A percentile compares a stretch with the other conserved stretches of the same genome.
Evolutionary conservation across 1,284 basidiomycete species (phyloP).

Genomic region (Papiliotrema flavescens): DNA sequence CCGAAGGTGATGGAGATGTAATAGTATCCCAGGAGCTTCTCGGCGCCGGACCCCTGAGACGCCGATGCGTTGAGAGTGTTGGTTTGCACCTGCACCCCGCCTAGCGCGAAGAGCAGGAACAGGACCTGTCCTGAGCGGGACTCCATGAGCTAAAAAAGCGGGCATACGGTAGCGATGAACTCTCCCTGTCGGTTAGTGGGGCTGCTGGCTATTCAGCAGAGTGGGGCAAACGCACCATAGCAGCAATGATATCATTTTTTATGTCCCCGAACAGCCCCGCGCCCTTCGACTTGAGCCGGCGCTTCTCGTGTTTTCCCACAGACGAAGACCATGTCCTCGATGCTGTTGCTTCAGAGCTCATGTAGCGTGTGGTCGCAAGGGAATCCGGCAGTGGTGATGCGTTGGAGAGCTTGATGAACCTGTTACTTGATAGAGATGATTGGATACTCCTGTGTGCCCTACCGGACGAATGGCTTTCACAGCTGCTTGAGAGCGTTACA

Average conservation of each 20-base stretch:
- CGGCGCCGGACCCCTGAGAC: conserved; percentile 21
- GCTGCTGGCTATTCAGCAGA: not conserved
- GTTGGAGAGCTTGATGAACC: too few relatives aligned
- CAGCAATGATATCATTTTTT: conserved; percentile 4
- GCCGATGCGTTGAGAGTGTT: not conserved
- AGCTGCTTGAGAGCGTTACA: too few relatives aligned
- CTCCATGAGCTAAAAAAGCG: too few relatives aligned
- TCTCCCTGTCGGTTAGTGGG: conserved; percentile 3
- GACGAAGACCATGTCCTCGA: too few relatives aligned
- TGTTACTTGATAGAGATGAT: too few relatives aligned
- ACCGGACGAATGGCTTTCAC: too few relatives aligned
- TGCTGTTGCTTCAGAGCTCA: too few relatives aligned
- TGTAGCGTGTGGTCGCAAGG: too few relatives aligned
- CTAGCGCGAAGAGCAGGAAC: conserved; percentile 30
- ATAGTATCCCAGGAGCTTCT: conserved; percentile 37
- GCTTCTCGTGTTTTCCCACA: too few relatives aligned
- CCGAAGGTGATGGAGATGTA: conserved; percentile 65
- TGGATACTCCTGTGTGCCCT: too few relatives aligned
- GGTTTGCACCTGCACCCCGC: conserved; percentile 7
- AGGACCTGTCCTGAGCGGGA: too few relatives aligned
- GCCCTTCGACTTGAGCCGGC: not conserved
- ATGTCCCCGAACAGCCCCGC: not conserved
- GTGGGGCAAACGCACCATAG: not conserved
- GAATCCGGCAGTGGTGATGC: too few relatives aligned
- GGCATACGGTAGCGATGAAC: conserved; percentile 26